Evolutionary conservation across 1,284 basidiomycete genomes (phyloP).

Genomic region (Irpex sp.): DNA sequence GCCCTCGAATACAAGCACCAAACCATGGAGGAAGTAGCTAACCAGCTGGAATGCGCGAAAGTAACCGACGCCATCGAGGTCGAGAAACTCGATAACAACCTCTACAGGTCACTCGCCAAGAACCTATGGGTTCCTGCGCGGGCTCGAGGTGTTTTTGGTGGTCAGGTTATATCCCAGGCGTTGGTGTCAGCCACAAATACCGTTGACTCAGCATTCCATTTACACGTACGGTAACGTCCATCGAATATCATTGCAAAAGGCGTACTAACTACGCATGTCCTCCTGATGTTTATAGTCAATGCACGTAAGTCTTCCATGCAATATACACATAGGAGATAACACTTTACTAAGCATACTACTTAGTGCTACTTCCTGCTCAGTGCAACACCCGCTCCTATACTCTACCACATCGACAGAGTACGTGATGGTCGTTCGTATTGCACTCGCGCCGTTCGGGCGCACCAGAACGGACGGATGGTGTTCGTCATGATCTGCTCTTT

Average conservation of each 20-base stretch:
- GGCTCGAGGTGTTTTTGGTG: slow-evolving; percentile 83
- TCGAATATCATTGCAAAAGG: background rate
- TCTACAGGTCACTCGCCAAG: slow-evolving; percentile 63
- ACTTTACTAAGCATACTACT: background rate
- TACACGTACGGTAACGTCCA: slow-evolving; percentile 56
- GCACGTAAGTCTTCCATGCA: slow-evolving; percentile 48
- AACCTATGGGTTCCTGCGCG: slow-evolving; percentile 65
- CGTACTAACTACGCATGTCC: no score
- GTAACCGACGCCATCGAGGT: slow-evolving; percentile 73
- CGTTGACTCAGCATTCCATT: slow-evolving; percentile 59
- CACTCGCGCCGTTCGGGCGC: slow-evolving; percentile 72
- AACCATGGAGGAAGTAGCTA: slow-evolving; percentile 17
- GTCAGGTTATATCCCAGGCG: slow-evolving; percentile 88
- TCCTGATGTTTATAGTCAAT: slow-evolving; percentile 44
- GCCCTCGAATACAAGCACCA: background rate
- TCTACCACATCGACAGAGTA: slow-evolving; percentile 85
- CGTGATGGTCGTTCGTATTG: slow-evolving; percentile 75
- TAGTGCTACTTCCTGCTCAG: slow-evolving; percentile 83
- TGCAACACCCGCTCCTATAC: slow-evolving; percentile 76
- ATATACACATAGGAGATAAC: background rate
- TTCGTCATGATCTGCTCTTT: slow-evolving; percentile 89
- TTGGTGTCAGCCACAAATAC: slow-evolving; percentile 77
- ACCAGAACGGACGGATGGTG: slow-evolving; percentile 73
- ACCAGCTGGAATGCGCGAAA: slow-evolving; percentile 34
- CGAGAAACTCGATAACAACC: slow-evolving; percentile 73